Percentiles rank a stretch among this genome's conserved stretches.
These are phyloP conservation scores for Melanomma pulvis-pyrius DNA, from an alignment of 495 filamentous ascomycete genomes.

Conservation along the genomic window DNA sequence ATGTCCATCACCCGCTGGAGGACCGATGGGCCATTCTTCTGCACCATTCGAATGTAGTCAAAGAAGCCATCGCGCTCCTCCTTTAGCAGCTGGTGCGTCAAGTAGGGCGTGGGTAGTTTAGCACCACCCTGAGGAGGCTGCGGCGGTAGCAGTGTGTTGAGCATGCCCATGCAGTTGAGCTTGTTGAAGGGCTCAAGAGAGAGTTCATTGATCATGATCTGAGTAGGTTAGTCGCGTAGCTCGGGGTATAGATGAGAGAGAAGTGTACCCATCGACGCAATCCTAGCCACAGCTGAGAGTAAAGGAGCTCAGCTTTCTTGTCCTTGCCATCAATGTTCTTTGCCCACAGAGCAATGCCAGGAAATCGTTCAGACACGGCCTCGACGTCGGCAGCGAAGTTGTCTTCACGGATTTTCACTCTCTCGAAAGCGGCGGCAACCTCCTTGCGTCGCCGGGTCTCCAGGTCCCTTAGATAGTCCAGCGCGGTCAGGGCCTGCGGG, in stretches of 20 bases:
- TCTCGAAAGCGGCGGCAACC: slow-evolving; percentile 77
- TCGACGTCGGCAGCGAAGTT: slow-evolving; percentile 47
- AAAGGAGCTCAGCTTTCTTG: slow-evolving; percentile 61
- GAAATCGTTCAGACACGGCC: slow-evolving; percentile 51
- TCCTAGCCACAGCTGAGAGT: slow-evolving; percentile 67
- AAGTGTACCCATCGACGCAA: slow-evolving; percentile 70
- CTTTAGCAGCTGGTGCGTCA: slow-evolving; percentile 58
- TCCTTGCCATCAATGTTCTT: slow-evolving; percentile 57
- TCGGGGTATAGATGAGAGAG: neutral
- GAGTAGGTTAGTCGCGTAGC: slow-evolving; percentile 21
- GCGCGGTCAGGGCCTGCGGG: slow-evolving; percentile 67
- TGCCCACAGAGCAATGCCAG: slow-evolving; percentile 60
- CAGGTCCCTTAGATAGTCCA: slow-evolving; percentile 73
- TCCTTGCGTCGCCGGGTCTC: slow-evolving; percentile 68
- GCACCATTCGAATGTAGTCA: slow-evolving; percentile 63
- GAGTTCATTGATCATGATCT: slow-evolving; percentile 74
- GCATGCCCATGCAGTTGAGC: slow-evolving; percentile 71
- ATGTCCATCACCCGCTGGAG: slow-evolving; percentile 60
- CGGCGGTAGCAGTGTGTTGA: slow-evolving; percentile 73
- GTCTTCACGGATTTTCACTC: slow-evolving; percentile 68
- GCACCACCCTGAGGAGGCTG: slow-evolving; percentile 45
- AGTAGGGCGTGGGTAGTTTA: slow-evolving; percentile 54
- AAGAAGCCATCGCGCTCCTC: slow-evolving; percentile 68
- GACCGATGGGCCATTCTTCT: slow-evolving; percentile 59
- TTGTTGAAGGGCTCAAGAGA: slow-evolving; percentile 66